phyloP scores from a whole-genome alignment of 345 rosid species.

The Sisymbrium altissimum region DNA sequence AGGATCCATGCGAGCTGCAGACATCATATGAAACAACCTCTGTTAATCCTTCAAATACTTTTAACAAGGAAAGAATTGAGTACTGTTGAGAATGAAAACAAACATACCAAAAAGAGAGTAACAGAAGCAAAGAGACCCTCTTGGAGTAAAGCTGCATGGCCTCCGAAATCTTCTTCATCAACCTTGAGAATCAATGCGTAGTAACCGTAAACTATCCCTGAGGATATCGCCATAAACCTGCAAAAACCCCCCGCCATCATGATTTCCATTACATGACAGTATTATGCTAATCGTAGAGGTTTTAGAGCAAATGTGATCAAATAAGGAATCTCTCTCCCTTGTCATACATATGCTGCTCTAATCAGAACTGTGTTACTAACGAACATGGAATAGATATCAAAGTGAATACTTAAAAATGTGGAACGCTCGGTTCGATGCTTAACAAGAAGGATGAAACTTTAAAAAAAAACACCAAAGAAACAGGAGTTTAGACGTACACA shows the following conservation, averaged over 20 bases:
- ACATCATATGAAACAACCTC: constrained; percentile 19
- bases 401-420: no score
- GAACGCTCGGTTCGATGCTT: no score
- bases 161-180: constrained; percentile 94
- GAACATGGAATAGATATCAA: no score
- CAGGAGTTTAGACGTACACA: no score
- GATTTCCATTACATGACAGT: no score
- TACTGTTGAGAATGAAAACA: constrained; percentile 1
- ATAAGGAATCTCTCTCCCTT: no score
- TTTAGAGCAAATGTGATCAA: no score
- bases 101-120: constrained; percentile 80
- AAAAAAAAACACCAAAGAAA: no score
- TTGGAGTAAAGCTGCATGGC: constrained; percentile 91
- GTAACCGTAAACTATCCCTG: constrained; percentile 76
- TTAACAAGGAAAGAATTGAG: not conserved
- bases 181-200: constrained; percentile 78
- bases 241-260: not conserved
- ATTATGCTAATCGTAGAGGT: no score
- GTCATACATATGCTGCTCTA: no score
- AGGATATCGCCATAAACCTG: constrained; percentile 71
- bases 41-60: constrained; percentile 7
- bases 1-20: constrained; percentile 91
- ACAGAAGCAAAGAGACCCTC: constrained; percentile 90
- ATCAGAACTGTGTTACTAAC: no score
- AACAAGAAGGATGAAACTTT: no score